Evolutionary conservation across 441 rosid genomes (phyloP).

Genomic region (Croton laevigatus): DNA sequence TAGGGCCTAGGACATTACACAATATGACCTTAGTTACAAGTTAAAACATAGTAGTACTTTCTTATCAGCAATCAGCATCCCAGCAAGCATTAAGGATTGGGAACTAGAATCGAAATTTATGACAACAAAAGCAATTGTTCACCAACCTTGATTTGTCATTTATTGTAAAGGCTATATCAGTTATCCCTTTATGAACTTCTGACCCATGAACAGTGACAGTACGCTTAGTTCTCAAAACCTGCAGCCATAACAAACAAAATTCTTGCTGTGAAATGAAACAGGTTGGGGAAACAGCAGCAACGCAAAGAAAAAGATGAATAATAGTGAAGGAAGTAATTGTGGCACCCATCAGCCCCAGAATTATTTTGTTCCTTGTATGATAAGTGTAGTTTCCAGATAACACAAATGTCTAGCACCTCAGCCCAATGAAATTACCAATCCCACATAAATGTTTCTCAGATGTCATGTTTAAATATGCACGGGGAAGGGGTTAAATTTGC

Average conservation of each 20-base stretch:
- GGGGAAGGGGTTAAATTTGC: neutral
- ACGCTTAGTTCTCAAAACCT: conserved; percentile 62
- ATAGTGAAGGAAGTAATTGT: neutral
- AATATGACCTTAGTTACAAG: neutral
- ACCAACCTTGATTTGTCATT: conserved; percentile 64
- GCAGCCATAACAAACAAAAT: conserved; percentile 25
- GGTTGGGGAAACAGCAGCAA: neutral
- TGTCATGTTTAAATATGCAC: neutral
- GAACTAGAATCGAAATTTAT: neutral
- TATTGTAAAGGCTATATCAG: conserved; percentile 61
- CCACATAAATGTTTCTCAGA: neutral
- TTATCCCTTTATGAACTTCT: conserved; percentile 47
- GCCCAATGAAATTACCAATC: neutral
- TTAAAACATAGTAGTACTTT: neutral
- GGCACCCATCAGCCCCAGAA: neutral
- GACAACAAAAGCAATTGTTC: neutral
- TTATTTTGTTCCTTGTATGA: neutral
- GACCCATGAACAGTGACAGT: conserved; percentile 54
- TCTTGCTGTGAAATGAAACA: neutral
- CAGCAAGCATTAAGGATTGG: neutral
- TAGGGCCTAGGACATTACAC: neutral
- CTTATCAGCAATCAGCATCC: neutral
- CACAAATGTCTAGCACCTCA: neutral
- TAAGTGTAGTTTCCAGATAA: neutral
- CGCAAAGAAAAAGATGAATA: neutral